Conservation (phyloP, 2,329 filamentous ascomycete species). For the Aspergillus sclerotialis region DNA sequence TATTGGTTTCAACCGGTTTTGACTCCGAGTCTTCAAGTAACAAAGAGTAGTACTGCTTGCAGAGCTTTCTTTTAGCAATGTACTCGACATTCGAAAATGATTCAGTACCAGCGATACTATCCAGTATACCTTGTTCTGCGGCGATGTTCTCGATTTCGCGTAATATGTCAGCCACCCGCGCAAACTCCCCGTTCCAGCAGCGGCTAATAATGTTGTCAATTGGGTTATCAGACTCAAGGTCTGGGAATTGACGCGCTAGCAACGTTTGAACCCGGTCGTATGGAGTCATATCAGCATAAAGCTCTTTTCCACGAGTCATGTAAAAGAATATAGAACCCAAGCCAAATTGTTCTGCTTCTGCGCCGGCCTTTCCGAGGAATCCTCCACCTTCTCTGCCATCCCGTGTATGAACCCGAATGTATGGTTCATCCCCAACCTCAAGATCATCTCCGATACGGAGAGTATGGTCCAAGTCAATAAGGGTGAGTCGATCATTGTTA, state of each 20-base stretch:
- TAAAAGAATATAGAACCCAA: background rate
- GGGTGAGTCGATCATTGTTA: background rate
- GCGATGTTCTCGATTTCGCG: background rate
- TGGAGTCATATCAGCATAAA: background rate
- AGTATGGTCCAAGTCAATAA: no score
- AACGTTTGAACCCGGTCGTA: background rate
- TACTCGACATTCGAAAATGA: background rate
- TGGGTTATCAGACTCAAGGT: background rate
- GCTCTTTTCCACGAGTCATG: background rate
- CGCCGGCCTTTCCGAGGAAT: background rate
- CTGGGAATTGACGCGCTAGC: background rate
- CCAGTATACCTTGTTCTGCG: background rate
- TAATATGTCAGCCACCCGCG: background rate
- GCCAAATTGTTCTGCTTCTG: background rate
- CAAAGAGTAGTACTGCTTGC: background rate
- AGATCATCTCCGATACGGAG: no score
- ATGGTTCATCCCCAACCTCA: no score
- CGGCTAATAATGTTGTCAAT: background rate
- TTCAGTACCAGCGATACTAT: background rate
- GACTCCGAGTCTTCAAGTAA: background rate
- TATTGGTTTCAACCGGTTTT: no score
- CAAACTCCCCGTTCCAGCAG: background rate
- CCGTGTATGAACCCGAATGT: no score
- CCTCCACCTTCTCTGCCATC: no score
- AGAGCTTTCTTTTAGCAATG: background rate